Evolutionary conservation across 192 early-diverging fungal species (phyloP).

Genomic region (Chytriomyces hyalinus): DNA sequence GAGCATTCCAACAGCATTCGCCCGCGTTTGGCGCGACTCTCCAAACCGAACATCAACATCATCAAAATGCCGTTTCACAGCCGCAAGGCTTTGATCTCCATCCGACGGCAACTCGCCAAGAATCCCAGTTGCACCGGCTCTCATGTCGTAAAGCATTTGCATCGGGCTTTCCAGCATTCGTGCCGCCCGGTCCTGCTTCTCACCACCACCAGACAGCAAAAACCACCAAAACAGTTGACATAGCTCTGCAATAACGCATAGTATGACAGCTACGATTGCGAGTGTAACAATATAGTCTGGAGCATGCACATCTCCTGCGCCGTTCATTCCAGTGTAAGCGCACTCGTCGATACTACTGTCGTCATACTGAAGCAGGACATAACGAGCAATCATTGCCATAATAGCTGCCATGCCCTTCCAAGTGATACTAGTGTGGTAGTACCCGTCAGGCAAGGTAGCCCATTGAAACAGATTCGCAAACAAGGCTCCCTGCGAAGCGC

Average conservation of each 20-base stretch:
- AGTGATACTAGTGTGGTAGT: slow-evolving; percentile 1
- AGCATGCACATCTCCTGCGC: not conserved
- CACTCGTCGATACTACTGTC: not conserved
- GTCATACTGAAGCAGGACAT: slow-evolving; percentile 1
- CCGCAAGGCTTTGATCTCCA: slow-evolving; percentile 1
- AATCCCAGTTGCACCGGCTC: slow-evolving; percentile 18
- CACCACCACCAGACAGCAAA: slow-evolving; percentile 25
- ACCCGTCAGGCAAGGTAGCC: slow-evolving; percentile 23
- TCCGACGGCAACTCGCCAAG: slow-evolving; percentile 4
- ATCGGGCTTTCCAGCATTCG: slow-evolving; percentile 22
- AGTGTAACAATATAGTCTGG: slow-evolving; percentile 13
- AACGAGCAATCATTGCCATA: slow-evolving; percentile 12
- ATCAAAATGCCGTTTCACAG: slow-evolving; percentile 13
- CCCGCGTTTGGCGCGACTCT: slow-evolving; percentile 28
- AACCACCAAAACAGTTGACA: slow-evolving; percentile 37
- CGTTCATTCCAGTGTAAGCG: slow-evolving; percentile 9
- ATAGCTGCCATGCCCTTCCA: slow-evolving; percentile 18
- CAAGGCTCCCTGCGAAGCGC: not conserved
- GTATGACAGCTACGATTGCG: not conserved
- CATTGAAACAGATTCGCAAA: slow-evolving; percentile 13
- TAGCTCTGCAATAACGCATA: slow-evolving; percentile 24
- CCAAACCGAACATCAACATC: slow-evolving; percentile 25
- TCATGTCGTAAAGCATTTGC: slow-evolving; percentile 30
- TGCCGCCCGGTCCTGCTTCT: slow-evolving; percentile 29
- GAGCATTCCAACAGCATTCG: slow-evolving; percentile 26